Evolutionary conservation across 192 early-diverging fungal species (phyloP).

Genomic region (Entomortierella chlamydospora): DNA sequence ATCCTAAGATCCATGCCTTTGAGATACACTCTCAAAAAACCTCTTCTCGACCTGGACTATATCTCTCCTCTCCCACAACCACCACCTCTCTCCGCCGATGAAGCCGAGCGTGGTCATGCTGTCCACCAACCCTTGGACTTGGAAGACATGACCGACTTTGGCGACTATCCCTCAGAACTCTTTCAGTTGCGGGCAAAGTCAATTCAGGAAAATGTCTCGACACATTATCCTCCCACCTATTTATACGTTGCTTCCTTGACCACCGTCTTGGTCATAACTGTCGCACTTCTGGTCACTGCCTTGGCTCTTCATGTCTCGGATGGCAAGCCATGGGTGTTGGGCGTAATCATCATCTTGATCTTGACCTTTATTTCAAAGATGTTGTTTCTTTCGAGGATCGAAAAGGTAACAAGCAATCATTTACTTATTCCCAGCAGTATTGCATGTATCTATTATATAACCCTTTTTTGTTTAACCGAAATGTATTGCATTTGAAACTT

Average conservation of each 20-base stretch:
- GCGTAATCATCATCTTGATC: slow-evolving; percentile 38
- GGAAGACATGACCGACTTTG: slow-evolving; percentile 10
- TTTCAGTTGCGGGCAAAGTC: slow-evolving; percentile 22
- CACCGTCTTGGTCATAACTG: slow-evolving; percentile 5
- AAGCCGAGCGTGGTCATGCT: slow-evolving; percentile 28
- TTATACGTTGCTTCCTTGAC: slow-evolving; percentile 31
- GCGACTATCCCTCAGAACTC: slow-evolving; percentile 31
- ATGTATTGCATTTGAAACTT: too few relatives aligned
- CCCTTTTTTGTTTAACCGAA: too few relatives aligned
- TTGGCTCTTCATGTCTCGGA: slow-evolving; percentile 28
- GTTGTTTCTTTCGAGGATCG: slow-evolving; percentile 44
- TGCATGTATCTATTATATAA: background rate
- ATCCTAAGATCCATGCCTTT: slow-evolving; percentile 30
- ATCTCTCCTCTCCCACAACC: background rate
- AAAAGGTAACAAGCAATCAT: slow-evolving; percentile 24
- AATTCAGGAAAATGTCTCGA: slow-evolving; percentile 19
- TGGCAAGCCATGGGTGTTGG: slow-evolving; percentile 46
- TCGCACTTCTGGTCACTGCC: slow-evolving; percentile 12
- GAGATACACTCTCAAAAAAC: slow-evolving; percentile 21
- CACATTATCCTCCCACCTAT: slow-evolving; percentile 16
- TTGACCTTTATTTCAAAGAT: slow-evolving; percentile 41
- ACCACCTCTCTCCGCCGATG: background rate
- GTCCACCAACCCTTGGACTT: background rate
- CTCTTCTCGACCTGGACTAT: slow-evolving; percentile 12
- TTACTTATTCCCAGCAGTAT: background rate